A percentile compares a stretch with the other conserved stretches of the same genome.
Evolutionary conservation across 257 asterid species (phyloP).

Genomic region (Nicotiana paniculata): DNA sequence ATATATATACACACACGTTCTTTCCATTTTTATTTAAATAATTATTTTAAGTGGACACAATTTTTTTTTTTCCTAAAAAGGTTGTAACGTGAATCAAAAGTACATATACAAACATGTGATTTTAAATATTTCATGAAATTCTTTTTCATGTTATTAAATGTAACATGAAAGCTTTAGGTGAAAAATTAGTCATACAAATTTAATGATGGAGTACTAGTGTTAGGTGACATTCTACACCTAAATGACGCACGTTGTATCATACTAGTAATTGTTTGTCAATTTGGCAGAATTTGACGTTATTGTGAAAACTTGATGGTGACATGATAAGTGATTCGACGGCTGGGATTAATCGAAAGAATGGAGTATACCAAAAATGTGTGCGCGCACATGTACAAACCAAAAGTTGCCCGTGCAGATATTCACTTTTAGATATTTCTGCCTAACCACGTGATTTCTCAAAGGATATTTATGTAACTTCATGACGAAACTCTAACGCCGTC

Average conservation of each 20-base stretch:
- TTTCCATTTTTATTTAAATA: too few relatives aligned
- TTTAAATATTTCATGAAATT: too few relatives aligned
- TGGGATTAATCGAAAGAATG: background rate
- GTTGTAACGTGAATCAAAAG: too few relatives aligned
- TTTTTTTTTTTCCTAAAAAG: too few relatives aligned
- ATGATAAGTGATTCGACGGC: background rate
- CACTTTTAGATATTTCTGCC: constrained; percentile 11
- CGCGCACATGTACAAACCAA: background rate
- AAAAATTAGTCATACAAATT: background rate
- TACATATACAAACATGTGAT: too few relatives aligned
- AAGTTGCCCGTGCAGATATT: background rate
- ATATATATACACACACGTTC: background rate
- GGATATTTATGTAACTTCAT: background rate
- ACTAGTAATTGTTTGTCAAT: background rate
- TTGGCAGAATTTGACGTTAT: background rate
- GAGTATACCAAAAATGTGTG: background rate
- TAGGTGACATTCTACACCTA: background rate
- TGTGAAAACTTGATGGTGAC: background rate
- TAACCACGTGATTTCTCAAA: constrained; percentile 9
- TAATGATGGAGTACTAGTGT: background rate
- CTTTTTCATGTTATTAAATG: too few relatives aligned
- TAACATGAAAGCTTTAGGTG: too few relatives aligned
- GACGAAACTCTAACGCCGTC: background rate
- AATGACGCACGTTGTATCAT: background rate
- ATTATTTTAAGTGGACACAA: too few relatives aligned